Percentiles rank a stretch among this genome's conserved stretches.
These are phyloP conservation scores for Smallanthus sonchifolius DNA, from an alignment of 129 eudicot genomes.

Conservation along the genomic window DNA sequence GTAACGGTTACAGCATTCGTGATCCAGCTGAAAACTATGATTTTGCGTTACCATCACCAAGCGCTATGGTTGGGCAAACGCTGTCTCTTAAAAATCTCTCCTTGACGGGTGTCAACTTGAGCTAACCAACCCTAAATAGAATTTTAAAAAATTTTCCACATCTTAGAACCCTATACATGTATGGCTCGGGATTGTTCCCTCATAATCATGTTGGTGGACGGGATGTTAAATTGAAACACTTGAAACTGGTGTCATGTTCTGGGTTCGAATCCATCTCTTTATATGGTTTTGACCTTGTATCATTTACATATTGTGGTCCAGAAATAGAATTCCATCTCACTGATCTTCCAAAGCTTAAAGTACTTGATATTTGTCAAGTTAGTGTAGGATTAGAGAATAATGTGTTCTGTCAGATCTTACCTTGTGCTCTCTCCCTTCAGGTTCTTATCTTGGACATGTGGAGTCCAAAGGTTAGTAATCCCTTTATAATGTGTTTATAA, in stretches of 20 bases:
- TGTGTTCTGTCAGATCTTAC: conserved; percentile 31
- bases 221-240: conserved; percentile 24
- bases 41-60: not conserved
- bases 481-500: not conserved
- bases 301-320: conserved; percentile 31
- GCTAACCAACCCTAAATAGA: conserved; percentile 16
- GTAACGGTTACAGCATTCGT: not conserved
- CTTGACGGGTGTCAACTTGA: conserved; percentile 36
- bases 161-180: conserved; percentile 23
- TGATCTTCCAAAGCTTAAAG: conserved; percentile 41
- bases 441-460: conserved; percentile 14
- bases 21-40: not conserved
- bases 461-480: not conserved
- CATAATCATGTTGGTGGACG: conserved; percentile 18
- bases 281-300: conserved; percentile 22
- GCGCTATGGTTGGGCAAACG: not conserved
- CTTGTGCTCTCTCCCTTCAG: conserved; percentile 29
- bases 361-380: conserved; percentile 16
- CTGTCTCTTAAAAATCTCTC: conserved; percentile 22
- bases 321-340: conserved; percentile 16
- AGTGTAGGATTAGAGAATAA: conserved; percentile 28
- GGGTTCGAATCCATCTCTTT: conserved; percentile 24
- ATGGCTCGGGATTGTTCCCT: conserved; percentile 9
- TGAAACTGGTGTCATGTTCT: conserved; percentile 27
- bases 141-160: conserved; percentile 21